Evolutionary conservation across 805 yeast species (phyloP), one percentile per base, ranked within the genome.

Genomic region (Allodekkera sacchari): DNA sequence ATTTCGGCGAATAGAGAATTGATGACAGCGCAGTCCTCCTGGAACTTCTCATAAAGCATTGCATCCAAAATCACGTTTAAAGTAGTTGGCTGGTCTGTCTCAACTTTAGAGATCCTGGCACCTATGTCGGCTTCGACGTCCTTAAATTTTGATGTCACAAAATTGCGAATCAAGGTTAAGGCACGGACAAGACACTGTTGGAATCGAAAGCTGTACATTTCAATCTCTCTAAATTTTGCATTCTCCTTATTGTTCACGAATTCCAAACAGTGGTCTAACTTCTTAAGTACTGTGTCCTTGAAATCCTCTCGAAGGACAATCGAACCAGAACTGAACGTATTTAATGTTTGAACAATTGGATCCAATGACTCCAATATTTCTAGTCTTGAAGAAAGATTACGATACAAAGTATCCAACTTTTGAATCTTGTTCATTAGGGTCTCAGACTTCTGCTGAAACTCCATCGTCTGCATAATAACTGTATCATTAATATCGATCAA

Each of bases 181-280:
- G 94, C 78, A 36, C 95, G 68, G 1, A 88, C 76, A 68, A 85
- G 65, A 47, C 95, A 83, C 45, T 83, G 94, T 39, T 82, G 73
- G 57, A 83, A 84, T 36, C 88, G 69, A 40, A 76, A 72, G 29
- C 67, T 68, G 50, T 83, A 85, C 2, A 73, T 48, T 18, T 77
- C 89, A 8, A 72, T 61, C 33, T 87, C 95, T 47, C 72, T 76
- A 47, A 81, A 80, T 7, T 49, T 38, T 4, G 48, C 38, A 35
- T 76, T 76, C 6, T 63, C 54, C 32, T 77, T 70, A 3, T 59
- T 55, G 7, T 65, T 61, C 5, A 77, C 64, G 50, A 83, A 88
- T 2, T 47, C 56, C 23, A 88, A 55, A 22, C 94, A 83, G 11
- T 56, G 59, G 47, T 87, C 94, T 30, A 89, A 59, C 32, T 73